Evolutionary conservation across 768 basidiomycete genomes (phyloP).

Genomic region (Fistulinella prunicolor): DNA sequence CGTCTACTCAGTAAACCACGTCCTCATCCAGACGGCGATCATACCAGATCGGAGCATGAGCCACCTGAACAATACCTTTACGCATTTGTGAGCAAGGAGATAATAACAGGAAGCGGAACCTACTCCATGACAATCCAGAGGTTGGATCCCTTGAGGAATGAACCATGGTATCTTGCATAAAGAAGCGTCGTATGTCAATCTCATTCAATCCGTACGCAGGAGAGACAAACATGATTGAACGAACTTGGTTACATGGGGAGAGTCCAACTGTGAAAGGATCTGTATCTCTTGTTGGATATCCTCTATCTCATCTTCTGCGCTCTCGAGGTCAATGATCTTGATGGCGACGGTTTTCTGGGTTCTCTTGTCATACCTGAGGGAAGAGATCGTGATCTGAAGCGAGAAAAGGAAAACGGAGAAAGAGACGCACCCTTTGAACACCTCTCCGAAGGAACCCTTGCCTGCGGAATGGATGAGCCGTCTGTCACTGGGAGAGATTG

Average conservation of each 20-base stretch:
- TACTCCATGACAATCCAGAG: constrained; percentile 99
- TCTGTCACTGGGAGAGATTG: constrained; percentile 10
- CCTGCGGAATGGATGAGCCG: constrained; percentile 46
- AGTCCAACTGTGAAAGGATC: constrained; percentile 95
- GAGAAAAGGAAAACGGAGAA: constrained; percentile 7
- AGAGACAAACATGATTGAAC: constrained; percentile 34
- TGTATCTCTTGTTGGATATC: constrained; percentile 99
- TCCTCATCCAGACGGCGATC: constrained; percentile 23
- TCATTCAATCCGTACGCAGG: constrained; percentile 29
- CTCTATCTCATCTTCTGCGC: constrained; percentile 99
- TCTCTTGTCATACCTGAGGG: constrained; percentile 82
- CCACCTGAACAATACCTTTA: constrained; percentile 94
- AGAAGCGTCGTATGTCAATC: constrained; percentile 30
- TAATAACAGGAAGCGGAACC: constrained; percentile 25
- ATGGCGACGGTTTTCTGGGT: constrained; percentile 98
- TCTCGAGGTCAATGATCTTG: constrained; percentile 99
- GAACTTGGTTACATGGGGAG: constrained; percentile 92
- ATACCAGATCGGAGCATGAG: constrained; percentile 93
- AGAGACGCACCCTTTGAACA: constrained; percentile 86
- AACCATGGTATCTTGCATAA: constrained; percentile 82
- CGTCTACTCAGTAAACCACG: constrained; percentile 8
- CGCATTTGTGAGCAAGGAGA: constrained; percentile 8
- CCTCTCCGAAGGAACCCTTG: constrained; percentile 98
- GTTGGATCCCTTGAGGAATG: constrained; percentile 91
- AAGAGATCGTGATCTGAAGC: constrained; percentile 1